Evolutionary conservation across 2,329 filamentous ascomycete species (phyloP).

Genomic region (Alternaria tenuissima): DNA sequence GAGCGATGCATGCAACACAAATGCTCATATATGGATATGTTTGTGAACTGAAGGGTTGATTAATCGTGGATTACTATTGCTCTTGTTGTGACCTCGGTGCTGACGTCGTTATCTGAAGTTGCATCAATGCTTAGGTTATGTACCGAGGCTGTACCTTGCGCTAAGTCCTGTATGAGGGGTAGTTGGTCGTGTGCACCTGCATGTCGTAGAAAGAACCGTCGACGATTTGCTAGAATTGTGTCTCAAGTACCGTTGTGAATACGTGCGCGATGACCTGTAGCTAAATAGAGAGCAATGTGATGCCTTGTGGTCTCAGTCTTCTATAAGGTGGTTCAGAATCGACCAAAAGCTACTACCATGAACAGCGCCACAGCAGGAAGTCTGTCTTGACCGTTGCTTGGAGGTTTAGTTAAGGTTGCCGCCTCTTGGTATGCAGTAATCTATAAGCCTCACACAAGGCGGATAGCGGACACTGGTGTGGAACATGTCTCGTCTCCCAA

Average conservation of each 20-base stretch:
- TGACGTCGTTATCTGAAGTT: conserved; percentile 4
- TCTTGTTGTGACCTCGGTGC: conserved; percentile 8
- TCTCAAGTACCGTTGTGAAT: background rate
- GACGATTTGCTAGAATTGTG: background rate
- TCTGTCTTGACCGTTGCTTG: no score
- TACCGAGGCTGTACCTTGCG: conserved; percentile 15
- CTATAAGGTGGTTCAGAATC: no score
- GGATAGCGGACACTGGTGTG: conserved; percentile 1
- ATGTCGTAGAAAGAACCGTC: background rate
- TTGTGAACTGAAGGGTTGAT: background rate
- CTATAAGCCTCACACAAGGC: conserved; percentile 17
- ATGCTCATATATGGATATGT: background rate
- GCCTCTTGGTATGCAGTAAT: conserved; percentile 18
- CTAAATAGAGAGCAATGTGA: background rate
- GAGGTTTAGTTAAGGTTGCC: conserved; percentile 33
- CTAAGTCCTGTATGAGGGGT: conserved; percentile 8
- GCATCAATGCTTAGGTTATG: conserved; percentile 5
- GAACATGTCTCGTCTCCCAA: conserved; percentile 19
- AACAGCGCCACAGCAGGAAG: no score
- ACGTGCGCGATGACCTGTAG: background rate
- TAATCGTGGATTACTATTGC: background rate
- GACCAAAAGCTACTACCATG: no score
- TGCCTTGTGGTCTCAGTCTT: no score
- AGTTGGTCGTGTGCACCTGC: background rate
- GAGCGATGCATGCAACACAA: background rate